phyloP scores from a whole-genome alignment of 805 yeast species.

The Yarrowia divulgata region DNA sequence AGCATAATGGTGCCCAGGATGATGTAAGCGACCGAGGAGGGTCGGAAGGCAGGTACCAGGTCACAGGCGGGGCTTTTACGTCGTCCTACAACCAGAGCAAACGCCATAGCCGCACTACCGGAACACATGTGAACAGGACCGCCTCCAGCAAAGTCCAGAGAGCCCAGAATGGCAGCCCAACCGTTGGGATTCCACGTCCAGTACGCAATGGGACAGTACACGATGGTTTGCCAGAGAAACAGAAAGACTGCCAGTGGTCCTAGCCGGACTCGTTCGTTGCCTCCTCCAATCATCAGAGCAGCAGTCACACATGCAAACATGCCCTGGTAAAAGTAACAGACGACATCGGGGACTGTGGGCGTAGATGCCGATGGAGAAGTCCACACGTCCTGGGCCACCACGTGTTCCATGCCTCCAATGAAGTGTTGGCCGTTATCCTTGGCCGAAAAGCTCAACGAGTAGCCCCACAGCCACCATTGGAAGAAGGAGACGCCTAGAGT shows the following conservation, averaged over 20 bases:
- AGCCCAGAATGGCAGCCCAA: constrained; percentile 84
- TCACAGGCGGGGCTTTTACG: constrained; percentile 53
- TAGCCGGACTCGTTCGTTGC: constrained; percentile 96
- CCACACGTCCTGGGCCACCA: constrained; percentile 79
- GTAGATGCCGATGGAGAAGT: constrained; percentile 43
- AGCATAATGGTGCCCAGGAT: constrained; percentile 92
- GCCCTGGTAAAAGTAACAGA: constrained; percentile 91
- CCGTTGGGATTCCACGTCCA: constrained; percentile 98
- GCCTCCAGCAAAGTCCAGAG: constrained; percentile 97
- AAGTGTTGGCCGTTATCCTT: constrained; percentile 77
- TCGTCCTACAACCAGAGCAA: constrained; percentile 89
- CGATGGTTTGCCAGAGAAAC: constrained; percentile 93
- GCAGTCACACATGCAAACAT: constrained; percentile 96
- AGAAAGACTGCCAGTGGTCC: constrained; percentile 96
- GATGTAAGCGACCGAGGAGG: constrained; percentile 89
- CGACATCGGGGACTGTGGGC: constrained; percentile 80
- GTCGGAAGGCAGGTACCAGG: constrained; percentile 64
- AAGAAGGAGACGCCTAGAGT: constrained; percentile 81
- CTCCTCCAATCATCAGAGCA: constrained; percentile 95
- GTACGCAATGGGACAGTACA: constrained; percentile 95
- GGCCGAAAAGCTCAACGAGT: constrained; percentile 80
- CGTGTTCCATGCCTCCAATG: constrained; percentile 80
- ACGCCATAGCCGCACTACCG: constrained; percentile 93
- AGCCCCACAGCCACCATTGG: constrained; percentile 99
- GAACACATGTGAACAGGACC: constrained; percentile 97